Evolutionary conservation across 2,329 filamentous ascomycete species (phyloP), one percentile per base, ranked within the genome.

Genomic region (Xylaria sp.): DNA sequence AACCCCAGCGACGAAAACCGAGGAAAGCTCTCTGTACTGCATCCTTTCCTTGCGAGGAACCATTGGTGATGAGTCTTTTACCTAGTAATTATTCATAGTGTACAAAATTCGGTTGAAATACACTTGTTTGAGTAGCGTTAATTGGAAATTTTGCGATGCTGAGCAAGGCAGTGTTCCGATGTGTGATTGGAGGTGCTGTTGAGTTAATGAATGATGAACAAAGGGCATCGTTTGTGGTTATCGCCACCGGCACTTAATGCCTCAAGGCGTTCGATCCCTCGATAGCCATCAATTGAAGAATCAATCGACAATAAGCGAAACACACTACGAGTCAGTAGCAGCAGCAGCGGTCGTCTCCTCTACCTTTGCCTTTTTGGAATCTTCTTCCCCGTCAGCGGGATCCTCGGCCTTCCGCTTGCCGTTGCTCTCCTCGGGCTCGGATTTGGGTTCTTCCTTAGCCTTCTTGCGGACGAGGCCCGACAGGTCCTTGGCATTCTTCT

Each of bases 401-500:
- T 69, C 71, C 57, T 77, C 78, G n/a, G 79, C 78, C 67, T 80
- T 80, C 15, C 75, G 77, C 6, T 74, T 76, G 23, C 73, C 77
- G 18, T 74, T 77, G 3, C 66, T 73, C 13, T 80, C 81, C 54
- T 82, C 80, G 2, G 81, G 81, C 76, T 84, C 84, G 51, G 81
- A 80, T 76, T 85, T 85, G 7, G 74, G 61, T 55, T 77, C 74
- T 56, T 77, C 69, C 63, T 77, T 74, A 23, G 76, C 69, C 54
- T 89, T 89, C 82, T 91, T 94, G 77, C 91, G 89, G 52, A 95
- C 90, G 55, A 95, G 83, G n/a, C 90, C 87, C 0, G 87, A 89
- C 15, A 97, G 82, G 77, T 96, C 92, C 18, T 87, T 94, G 7
- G 93, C 93, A 8, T 84, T 86, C 81, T 91, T 91, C 75, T 90